A percentile compares a stretch with the other conserved stretches of the same genome.
Evolutionary conservation across 2,329 filamentous ascomycete genomes (phyloP).

Genomic region (Monilinia fructicola): DNA sequence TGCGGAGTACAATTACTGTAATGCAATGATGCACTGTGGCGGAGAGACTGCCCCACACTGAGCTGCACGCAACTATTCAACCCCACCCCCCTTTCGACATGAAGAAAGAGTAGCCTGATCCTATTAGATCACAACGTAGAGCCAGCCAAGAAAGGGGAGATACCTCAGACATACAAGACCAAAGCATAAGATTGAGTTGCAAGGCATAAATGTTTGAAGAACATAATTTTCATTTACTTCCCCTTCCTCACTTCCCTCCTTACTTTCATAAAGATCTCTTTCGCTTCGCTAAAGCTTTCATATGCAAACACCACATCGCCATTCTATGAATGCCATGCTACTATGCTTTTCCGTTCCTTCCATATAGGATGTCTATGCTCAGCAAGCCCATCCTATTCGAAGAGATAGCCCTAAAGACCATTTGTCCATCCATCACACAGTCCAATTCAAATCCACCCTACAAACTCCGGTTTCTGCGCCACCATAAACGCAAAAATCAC

Average conservation of each 20-base stretch:
- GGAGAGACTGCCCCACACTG: too few relatives aligned
- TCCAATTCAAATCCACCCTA: background rate
- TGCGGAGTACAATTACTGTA: too few relatives aligned
- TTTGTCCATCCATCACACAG: constrained; percentile 4
- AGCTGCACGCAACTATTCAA: too few relatives aligned
- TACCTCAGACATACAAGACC: too few relatives aligned
- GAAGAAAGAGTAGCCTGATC: too few relatives aligned
- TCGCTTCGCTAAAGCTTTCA: constrained; percentile 13
- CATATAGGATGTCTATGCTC: constrained; percentile 1
- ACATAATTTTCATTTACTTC: too few relatives aligned
- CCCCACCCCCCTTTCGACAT: too few relatives aligned
- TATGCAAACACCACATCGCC: constrained; percentile 10
- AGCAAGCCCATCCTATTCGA: background rate
- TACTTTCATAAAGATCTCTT: constrained; percentile 3
- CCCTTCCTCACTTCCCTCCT: background rate
- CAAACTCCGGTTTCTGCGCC: constrained; percentile 1
- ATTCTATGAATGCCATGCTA: background rate
- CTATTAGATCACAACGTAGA: too few relatives aligned
- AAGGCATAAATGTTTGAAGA: too few relatives aligned
- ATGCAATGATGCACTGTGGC: too few relatives aligned
- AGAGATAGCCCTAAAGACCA: background rate
- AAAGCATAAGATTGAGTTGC: too few relatives aligned
- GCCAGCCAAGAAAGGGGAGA: too few relatives aligned
- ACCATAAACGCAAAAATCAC: constrained; percentile 12
- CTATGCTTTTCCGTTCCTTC: background rate